These are phyloP conservation scores for Psilocybe sp. DNA, from an alignment of 768 basidiomycete species.

Conservation along the genomic window DNA sequence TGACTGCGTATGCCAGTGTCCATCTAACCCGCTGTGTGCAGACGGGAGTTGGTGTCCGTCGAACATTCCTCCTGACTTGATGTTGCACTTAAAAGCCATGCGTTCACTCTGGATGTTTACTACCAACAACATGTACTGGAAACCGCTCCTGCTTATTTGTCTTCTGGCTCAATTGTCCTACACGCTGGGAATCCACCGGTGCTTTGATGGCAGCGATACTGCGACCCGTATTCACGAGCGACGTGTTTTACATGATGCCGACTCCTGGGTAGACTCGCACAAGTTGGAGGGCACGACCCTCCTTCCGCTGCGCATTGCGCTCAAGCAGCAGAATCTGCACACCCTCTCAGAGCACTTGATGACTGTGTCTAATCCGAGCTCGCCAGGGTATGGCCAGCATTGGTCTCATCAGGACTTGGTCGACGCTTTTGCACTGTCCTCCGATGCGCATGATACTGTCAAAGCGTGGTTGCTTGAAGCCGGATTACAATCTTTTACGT, in stretches of 20 bases:
- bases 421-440: constrained; percentile 42
- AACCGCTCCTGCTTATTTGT: too few species aligned
- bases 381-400: constrained; percentile 48
- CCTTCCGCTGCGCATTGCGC: constrained; percentile 44
- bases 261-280: constrained; percentile 11
- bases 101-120: too few species aligned
- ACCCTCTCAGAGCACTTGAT: constrained; percentile 40
- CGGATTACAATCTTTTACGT: too few species aligned
- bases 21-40: too few species aligned
- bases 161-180: too few species aligned
- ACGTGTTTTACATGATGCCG: constrained; percentile 12
- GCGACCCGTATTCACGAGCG: constrained; percentile 22
- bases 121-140: too few species aligned
- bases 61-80: too few species aligned
- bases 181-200: too few species aligned
- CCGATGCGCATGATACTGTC: constrained; percentile 37
- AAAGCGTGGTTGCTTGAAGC: constrained; percentile 38
- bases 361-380: constrained; percentile 46
- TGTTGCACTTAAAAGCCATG: too few species aligned
- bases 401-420: constrained; percentile 42
- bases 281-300: constrained; percentile 18
- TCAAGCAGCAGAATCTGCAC: constrained; percentile 43
- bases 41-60: too few species aligned
- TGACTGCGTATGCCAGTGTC: too few species aligned
- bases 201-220: too few species aligned